Percentiles rank a stretch among this genome's conserved stretches.
These are phyloP conservation scores for Calonectria pteridis DNA, from an alignment of 2,329 filamentous ascomycete species.

Conservation along the genomic window DNA sequence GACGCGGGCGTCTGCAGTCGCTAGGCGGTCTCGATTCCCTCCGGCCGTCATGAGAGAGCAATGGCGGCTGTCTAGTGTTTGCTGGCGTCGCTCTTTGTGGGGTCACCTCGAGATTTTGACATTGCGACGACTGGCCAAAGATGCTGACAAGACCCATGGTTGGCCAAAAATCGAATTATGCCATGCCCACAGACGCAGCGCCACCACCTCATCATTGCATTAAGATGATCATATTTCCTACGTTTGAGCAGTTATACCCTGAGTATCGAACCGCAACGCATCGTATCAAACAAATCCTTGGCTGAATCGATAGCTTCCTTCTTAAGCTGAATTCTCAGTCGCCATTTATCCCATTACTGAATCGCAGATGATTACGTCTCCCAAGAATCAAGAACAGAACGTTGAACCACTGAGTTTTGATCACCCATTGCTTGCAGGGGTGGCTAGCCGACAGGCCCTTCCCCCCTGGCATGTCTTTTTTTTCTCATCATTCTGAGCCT, in stretches of 20 bases:
- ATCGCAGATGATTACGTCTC: neutral
- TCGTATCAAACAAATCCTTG: neutral
- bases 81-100: conserved; percentile 8
- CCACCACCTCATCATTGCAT: conserved; percentile 7
- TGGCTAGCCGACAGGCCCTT: conserved; percentile 9
- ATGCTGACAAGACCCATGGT: neutral
- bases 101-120: conserved; percentile 5
- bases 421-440: conserved; percentile 19
- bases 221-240: neutral
- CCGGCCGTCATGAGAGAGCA: neutral
- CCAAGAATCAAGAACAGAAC: neutral
- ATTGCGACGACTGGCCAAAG: neutral
- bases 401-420: neutral
- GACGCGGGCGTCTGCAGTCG: neutral
- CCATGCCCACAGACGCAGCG: neutral
- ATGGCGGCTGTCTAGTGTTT: conserved; percentile 12
- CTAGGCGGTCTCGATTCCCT: conserved; percentile 21
- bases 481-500: conserved; percentile 15
- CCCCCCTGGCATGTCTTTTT: neutral
- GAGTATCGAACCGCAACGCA: neutral
- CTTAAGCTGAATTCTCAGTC: neutral
- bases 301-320: neutral
- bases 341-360: too few species aligned
- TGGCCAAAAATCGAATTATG: conserved; percentile 8
- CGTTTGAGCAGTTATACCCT: neutral